Evolutionary conservation across 2,329 filamentous ascomycete genomes (phyloP).

Genomic region (Seiridium cupressi): DNA sequence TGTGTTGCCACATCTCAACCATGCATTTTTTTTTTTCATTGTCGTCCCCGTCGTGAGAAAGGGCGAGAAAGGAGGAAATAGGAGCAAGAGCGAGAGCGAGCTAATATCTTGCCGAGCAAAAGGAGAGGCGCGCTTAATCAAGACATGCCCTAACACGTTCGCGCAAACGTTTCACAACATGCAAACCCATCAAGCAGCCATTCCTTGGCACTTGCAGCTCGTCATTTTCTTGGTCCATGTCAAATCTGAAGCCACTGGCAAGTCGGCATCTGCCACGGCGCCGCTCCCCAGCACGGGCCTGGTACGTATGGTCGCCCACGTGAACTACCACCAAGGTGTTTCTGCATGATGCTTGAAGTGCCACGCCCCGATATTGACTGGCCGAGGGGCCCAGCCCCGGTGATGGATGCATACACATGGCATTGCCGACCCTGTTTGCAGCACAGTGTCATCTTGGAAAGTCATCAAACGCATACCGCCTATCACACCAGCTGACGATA

Average conservation of each 20-base stretch:
- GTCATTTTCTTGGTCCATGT: neutral
- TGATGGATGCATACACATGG: conserved; percentile 5
- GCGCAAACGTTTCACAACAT: neutral
- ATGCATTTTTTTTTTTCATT: no score
- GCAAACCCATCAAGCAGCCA: neutral
- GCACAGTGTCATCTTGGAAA: neutral
- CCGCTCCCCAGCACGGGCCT: neutral
- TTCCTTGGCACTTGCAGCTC: neutral
- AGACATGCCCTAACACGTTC: neutral
- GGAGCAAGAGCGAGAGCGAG: no score
- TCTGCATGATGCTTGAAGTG: conserved; percentile 5
- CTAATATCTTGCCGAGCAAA: no score
- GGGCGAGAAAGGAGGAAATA: no score
- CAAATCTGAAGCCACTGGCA: neutral
- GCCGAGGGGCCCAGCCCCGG: neutral
- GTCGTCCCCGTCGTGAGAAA: no score
- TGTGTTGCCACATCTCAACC: no score
- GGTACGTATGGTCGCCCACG: conserved; percentile 2
- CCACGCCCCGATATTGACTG: neutral
- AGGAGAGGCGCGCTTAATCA: no score
- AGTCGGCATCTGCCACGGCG: conserved; percentile 8
- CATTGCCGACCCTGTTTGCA: conserved; percentile 4
- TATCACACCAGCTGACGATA: neutral
- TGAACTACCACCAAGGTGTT: conserved; percentile 7
- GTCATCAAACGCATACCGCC: neutral